Percentiles rank a stretch among this genome's conserved stretches.
Conservation (phyloP, 352 stramenopile species). For the Phytophthora rubi region DNA sequence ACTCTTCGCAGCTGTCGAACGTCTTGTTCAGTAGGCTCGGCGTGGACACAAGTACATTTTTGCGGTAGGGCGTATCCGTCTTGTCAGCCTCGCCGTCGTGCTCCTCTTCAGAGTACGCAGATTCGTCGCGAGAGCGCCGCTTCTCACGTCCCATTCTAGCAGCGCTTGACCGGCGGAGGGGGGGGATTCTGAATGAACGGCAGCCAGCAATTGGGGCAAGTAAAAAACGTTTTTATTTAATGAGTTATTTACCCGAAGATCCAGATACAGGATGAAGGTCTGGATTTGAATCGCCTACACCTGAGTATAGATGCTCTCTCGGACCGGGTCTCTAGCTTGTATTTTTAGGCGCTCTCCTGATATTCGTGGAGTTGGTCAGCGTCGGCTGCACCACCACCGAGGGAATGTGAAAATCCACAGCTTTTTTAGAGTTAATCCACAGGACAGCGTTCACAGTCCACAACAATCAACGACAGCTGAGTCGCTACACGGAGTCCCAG, state of each 20-base stretch:
- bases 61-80: background rate
- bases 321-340: background rate
- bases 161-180: background rate
- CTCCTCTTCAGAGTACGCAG: background rate
- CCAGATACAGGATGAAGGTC: background rate
- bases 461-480: too few species aligned
- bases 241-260: too few species aligned
- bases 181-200: background rate
- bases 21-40: background rate
- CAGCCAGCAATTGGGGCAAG: background rate
- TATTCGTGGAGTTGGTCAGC: too few species aligned
- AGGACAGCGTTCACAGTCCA: too few species aligned
- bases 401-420: too few species aligned
- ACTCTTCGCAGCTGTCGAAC: background rate
- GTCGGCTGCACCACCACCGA: too few species aligned
- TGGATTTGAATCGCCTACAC: background rate
- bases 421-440: too few species aligned
- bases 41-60: background rate
- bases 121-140: background rate
- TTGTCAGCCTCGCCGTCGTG: too few species aligned
- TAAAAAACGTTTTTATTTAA: background rate
- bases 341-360: background rate
- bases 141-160: background rate
- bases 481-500: too few species aligned
- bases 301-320: background rate